Percentiles rank a stretch among this genome's conserved stretches.
phyloP scores from a whole-genome alignment of 2,329 filamentous ascomycete genomes.

The Trichoderma atrobrunneum region DNA sequence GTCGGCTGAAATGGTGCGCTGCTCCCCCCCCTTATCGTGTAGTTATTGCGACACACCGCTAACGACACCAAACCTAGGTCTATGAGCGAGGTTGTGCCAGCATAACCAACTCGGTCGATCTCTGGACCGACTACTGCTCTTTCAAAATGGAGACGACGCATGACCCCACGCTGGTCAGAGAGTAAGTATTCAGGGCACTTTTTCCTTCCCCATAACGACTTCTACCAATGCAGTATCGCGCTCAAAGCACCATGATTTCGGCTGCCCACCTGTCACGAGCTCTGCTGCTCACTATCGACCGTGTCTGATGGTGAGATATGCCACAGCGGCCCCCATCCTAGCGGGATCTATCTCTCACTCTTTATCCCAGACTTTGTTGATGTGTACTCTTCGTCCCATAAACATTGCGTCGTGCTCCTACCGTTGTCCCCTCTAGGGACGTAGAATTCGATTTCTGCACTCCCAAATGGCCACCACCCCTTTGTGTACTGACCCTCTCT shows the following conservation, averaged over 20 bases:
- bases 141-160: conserved; percentile 99
- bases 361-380: conserved; percentile 61
- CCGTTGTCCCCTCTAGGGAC: conserved; percentile 35
- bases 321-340: conserved; percentile 55
- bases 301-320: conserved; percentile 66
- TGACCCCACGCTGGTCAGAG: conserved; percentile 91
- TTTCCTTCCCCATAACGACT: conserved; percentile 68
- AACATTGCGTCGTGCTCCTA: conserved; percentile 41
- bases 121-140: conserved; percentile 95
- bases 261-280: conserved; percentile 34
- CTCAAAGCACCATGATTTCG: conserved; percentile 41
- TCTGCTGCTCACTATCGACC: conserved; percentile 39
- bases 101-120: conserved; percentile 88
- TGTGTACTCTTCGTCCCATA: conserved; percentile 36
- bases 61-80: conserved; percentile 53
- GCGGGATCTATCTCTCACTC: conserved; percentile 63
- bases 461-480: conserved; percentile 39
- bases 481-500: conserved; percentile 59
- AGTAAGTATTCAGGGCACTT: conserved; percentile 83
- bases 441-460: conserved; percentile 46
- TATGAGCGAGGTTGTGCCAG: conserved; percentile 94
- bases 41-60: background rate
- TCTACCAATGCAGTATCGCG: conserved; percentile 44
- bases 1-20: conserved; percentile 86
- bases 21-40: background rate